Conservation (phyloP, 768 basidiomycete species). For the Amylocystis lapponica region DNA sequence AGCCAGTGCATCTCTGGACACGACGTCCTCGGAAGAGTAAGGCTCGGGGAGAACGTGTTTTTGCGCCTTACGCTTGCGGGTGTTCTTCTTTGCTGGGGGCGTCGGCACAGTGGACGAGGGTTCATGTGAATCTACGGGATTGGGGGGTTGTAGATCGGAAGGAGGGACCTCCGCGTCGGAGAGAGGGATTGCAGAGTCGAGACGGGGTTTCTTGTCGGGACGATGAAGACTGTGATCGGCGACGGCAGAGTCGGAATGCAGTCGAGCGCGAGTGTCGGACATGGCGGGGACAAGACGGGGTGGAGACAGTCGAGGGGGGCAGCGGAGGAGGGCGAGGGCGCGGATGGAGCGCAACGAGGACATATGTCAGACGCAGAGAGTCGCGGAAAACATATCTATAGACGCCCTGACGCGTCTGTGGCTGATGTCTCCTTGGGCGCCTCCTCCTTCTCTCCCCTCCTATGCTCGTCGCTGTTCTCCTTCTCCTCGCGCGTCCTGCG, state of each 20-base stretch:
- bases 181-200: constrained; percentile 9
- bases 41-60: constrained; percentile 44
- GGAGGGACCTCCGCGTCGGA: not conserved
- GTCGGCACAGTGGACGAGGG: not conserved
- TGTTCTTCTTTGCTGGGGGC: constrained; percentile 15
- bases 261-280: constrained; percentile 2
- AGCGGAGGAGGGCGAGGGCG: not conserved
- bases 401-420: no score
- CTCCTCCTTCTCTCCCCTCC: no score
- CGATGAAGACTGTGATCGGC: not conserved
- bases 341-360: no score
- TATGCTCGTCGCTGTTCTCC: no score
- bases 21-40: constrained; percentile 69
- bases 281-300: not conserved
- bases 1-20: constrained; percentile 62
- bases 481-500: no score
- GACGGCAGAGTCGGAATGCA: constrained; percentile 11
- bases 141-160: constrained; percentile 2
- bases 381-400: no score
- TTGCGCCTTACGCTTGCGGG: constrained; percentile 29
- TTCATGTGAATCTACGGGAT: not conserved
- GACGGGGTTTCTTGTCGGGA: constrained; percentile 28
- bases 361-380: no score
- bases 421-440: no score
- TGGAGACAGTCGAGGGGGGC: not conserved